Percentiles rank a stretch among this genome's conserved stretches.
These are phyloP conservation scores for Fusarium sp. DNA, from an alignment of 2,329 filamentous ascomycete genomes.

Conservation along the genomic window DNA sequence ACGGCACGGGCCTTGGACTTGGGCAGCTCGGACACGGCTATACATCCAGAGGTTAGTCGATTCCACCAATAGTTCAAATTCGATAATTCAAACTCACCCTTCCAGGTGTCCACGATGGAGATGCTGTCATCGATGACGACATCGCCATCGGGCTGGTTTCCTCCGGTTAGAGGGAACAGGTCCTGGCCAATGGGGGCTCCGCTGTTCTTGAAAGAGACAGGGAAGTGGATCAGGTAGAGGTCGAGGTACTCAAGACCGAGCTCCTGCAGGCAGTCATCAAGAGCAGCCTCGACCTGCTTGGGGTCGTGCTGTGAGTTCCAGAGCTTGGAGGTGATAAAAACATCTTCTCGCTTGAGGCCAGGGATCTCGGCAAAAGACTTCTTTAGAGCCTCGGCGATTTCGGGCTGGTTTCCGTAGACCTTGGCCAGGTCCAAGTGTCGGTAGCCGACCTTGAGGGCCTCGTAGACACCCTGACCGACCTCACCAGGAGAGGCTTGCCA, in stretches of 20 bases:
- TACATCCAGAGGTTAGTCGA: not conserved
- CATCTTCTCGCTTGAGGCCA: conserved; percentile 71
- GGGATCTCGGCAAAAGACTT: conserved; percentile 77
- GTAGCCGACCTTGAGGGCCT: conserved; percentile 62
- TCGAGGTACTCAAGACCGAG: conserved; percentile 78
- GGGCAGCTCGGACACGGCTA: conserved; percentile 12
- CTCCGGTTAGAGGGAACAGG: conserved; percentile 57
- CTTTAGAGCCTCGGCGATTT: conserved; percentile 54
- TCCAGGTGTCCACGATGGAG: conserved; percentile 19
- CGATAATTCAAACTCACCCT: not conserved
- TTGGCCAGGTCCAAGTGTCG: conserved; percentile 66
- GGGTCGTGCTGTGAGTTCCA: conserved; percentile 67
- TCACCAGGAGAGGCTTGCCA: conserved; percentile 34
- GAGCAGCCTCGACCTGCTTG: conserved; percentile 65
- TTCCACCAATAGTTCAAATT: too few species aligned
- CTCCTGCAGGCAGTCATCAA: conserved; percentile 73
- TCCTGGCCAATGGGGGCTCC: conserved; percentile 56
- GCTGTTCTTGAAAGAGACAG: conserved; percentile 61
- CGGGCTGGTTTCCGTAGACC: conserved; percentile 77
- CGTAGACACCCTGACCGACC: conserved; percentile 61
- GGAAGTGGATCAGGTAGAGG: conserved; percentile 73
- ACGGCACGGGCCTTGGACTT: conserved; percentile 69
- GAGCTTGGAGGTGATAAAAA: conserved; percentile 75
- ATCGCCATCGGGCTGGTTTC: conserved; percentile 72
- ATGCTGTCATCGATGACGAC: conserved; percentile 45